A percentile compares a stretch with the other conserved stretches of the same genome.
Conservation (phyloP, 2,329 filamentous ascomycete species). For the Trichoderma sp. region DNA sequence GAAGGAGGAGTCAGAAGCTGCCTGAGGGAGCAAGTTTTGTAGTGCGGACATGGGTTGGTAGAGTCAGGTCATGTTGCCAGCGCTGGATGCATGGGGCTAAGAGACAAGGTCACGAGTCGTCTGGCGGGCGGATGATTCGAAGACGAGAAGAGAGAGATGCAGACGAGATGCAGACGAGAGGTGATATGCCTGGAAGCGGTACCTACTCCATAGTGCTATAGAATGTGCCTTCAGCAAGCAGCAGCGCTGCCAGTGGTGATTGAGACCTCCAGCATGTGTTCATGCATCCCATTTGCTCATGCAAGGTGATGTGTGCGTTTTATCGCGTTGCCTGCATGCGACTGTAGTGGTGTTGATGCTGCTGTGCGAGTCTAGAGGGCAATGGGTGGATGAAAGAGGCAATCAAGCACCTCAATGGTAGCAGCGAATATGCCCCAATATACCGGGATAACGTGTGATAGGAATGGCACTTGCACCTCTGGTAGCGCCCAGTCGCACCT, state of each 20-base stretch:
- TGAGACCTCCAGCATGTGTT: not conserved
- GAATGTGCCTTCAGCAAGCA: not conserved
- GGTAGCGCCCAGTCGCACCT: not conserved
- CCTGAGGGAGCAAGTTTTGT: not conserved
- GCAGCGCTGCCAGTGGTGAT: not conserved
- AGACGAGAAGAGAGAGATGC: not conserved
- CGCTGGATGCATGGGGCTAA: not conserved
- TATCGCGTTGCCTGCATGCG: not conserved
- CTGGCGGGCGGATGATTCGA: slow-evolving; percentile 21
- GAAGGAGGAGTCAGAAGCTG: slow-evolving; percentile 14
- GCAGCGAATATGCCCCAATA: not conserved
- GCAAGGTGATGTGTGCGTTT: slow-evolving; percentile 22
- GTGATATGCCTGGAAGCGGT: not conserved
- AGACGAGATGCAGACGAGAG: not conserved
- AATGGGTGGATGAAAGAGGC: not conserved
- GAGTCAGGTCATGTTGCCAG: slow-evolving; percentile 25
- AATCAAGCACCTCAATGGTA: not conserved
- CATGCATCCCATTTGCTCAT: slow-evolving; percentile 16
- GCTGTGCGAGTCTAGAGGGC: not conserved
- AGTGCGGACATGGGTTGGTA: not conserved
- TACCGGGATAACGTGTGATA: not conserved
- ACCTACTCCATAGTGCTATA: not conserved
- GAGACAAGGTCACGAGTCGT: slow-evolving; percentile 21
- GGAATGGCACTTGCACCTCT: not conserved
- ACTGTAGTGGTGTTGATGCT: not conserved